Evolutionary conservation across 176 grass and related monocot species (phyloP), one percentile per base, ranked within the genome.

Genomic region (Phoenix dactylifera): DNA sequence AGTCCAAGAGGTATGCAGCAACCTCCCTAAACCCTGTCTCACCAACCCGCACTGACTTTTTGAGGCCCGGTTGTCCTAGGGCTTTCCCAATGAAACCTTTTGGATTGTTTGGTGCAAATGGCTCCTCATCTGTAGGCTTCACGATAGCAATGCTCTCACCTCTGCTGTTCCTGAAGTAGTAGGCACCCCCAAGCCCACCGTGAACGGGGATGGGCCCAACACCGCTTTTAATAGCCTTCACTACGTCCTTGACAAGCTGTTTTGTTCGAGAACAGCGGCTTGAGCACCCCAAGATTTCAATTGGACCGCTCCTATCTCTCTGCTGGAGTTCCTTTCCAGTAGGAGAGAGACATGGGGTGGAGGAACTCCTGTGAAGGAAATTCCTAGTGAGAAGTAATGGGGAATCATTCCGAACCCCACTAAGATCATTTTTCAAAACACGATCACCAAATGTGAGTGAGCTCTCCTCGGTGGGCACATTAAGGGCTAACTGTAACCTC

Each of bases 71-170:
- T 61, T 89, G 78, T 57, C 86, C 86, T 76, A 89, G 86, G 63
- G 81, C 72, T 64, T 71, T 89, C 24, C 86, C 86, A 15, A 63
- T 75, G 52, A 89, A 89, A 51, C 86, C 86, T 79, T 89, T 89
- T 50, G 86, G 86, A 65, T 89, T 89, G 59, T 89, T 89, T 39
- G 86, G 86, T 70, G 81, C 86, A 82, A 82, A 89, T 50, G 86
- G 86, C 29, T 89, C 86, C 71, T 89, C 86, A 2, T 89, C 86
- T 67, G 80, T 89, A 24, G 86, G 86, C 67, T 89, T 89, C 71
- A 89, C 82, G 59, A 89, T 85, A 61, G 86, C 86, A 66, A 25
- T 75, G 72, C 80, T 89, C 59, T 70, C 74, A 66, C 82, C 86
- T 50, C 79, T 89, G 52, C 51, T 82, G 71, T 85, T 82, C 51